These are phyloP conservation scores for Apiospora rasikravindrae DNA, from an alignment of 2,329 filamentous ascomycete genomes.

Conservation along the genomic window DNA sequence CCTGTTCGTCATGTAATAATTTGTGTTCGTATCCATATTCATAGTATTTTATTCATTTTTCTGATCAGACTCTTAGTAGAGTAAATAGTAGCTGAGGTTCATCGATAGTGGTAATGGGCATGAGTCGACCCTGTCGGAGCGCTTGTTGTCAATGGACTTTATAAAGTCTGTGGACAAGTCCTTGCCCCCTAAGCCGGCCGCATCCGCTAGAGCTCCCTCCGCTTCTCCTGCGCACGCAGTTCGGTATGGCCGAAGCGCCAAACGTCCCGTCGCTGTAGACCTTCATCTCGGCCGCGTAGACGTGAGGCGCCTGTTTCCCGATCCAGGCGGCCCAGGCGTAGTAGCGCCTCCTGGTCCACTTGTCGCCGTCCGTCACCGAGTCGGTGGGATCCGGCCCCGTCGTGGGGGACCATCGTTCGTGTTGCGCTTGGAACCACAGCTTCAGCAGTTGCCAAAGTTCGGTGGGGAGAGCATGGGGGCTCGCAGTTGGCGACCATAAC, in stretches of 20 bases:
- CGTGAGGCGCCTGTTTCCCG: not conserved
- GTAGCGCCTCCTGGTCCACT: too few species aligned
- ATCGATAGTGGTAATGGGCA: too few species aligned
- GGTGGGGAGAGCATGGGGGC: not conserved
- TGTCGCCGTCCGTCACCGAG: rapidly evolving
- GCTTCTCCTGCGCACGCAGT: not conserved
- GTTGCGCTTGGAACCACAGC: not conserved
- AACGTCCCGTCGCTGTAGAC: not conserved
- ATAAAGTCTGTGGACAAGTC: too few species aligned
- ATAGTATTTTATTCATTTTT: too few species aligned
- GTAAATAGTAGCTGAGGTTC: too few species aligned
- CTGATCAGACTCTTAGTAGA: not conserved
- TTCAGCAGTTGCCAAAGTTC: not conserved
- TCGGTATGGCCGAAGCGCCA: not conserved
- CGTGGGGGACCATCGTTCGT: too few species aligned
- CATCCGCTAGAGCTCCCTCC: not conserved
- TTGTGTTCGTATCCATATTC: not conserved
- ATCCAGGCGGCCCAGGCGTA: not conserved
- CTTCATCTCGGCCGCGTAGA: not conserved
- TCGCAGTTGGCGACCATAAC: not conserved
- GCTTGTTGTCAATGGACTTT: too few species aligned
- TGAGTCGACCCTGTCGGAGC: too few species aligned
- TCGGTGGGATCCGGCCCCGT: too few species aligned
- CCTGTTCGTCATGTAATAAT: too few species aligned
- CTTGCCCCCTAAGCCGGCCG: not conserved